Conservation (phyloP, 495 filamentous ascomycete species). For the Aspergillus ostianus region DNA sequence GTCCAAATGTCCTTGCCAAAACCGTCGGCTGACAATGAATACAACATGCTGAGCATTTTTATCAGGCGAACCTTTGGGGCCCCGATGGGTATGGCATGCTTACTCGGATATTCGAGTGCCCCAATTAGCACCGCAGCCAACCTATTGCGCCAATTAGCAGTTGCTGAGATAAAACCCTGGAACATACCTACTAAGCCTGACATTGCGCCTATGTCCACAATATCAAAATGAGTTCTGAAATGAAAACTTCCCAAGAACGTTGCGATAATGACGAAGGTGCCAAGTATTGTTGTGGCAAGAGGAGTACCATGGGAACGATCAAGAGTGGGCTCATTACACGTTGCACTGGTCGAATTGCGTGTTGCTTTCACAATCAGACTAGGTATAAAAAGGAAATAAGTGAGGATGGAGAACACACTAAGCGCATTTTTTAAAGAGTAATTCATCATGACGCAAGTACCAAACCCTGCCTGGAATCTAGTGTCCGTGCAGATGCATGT, state of each 20-base stretch:
- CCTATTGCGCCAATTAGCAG: background rate
- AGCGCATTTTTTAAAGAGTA: constrained; percentile 13
- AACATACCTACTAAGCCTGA: constrained; percentile 10
- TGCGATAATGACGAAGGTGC: constrained; percentile 8
- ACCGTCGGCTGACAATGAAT: constrained; percentile 8
- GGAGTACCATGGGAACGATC: constrained; percentile 14
- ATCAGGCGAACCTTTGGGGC: background rate
- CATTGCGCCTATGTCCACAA: constrained; percentile 13
- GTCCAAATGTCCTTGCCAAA: constrained; percentile 11
- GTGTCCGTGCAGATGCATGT: constrained; percentile 8
- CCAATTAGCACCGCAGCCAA: constrained; percentile 5
- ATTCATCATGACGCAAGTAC: constrained; percentile 1
- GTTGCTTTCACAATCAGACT: background rate
- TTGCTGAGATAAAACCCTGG: background rate
- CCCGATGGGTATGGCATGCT: background rate
- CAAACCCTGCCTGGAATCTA: constrained; percentile 1
- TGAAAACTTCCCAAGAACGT: constrained; percentile 8
- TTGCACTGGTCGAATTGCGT: constrained; percentile 8
- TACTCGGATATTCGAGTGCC: constrained; percentile 10
- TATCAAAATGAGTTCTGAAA: constrained; percentile 11
- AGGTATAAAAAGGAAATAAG: too few species aligned
- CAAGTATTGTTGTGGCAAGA: constrained; percentile 13
- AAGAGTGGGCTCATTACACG: constrained; percentile 11
- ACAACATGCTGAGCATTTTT: background rate
- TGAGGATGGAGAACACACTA: too few species aligned